Conservation (phyloP, 2,329 filamentous ascomycete species). For the Raffaelea arxii region DNA sequence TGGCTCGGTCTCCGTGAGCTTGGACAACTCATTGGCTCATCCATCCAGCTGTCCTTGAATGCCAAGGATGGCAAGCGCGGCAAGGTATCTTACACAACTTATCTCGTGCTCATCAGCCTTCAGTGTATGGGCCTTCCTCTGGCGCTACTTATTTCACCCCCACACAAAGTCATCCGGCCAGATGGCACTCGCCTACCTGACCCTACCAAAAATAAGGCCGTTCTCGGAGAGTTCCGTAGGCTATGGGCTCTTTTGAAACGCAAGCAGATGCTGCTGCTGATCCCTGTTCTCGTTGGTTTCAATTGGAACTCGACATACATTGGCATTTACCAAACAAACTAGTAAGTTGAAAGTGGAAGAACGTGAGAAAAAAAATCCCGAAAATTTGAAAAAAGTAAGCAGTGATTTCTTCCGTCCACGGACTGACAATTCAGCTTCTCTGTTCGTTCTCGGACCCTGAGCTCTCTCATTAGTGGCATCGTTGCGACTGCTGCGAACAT, state of each 20-base stretch:
- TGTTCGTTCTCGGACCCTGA: conserved; percentile 35
- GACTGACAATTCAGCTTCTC: conserved; percentile 24
- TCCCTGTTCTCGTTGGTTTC: conserved; percentile 38
- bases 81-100: conserved; percentile 34
- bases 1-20: conserved; percentile 44
- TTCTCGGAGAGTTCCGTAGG: conserved; percentile 26
- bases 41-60: conserved; percentile 41
- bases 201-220: conserved; percentile 25
- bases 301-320: conserved; percentile 42
- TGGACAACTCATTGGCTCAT: conserved; percentile 40
- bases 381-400: too few relatives aligned
- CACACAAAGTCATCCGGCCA: conserved; percentile 31
- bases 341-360: conserved; percentile 18
- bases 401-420: too few relatives aligned
- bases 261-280: conserved; percentile 35
- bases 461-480: conserved; percentile 33
- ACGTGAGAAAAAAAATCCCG: too few relatives aligned
- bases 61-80: conserved; percentile 29
- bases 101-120: conserved; percentile 29
- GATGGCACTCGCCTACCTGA: conserved; percentile 22
- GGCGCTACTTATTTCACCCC: conserved; percentile 32
- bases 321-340: conserved; percentile 41
- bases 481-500: conserved; percentile 34
- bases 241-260: conserved; percentile 28
- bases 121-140: conserved; percentile 36